Base-by-base conservation (phyloP, 164 flowering plant genomes). In the Chloranthus sessilifolius region DNA sequence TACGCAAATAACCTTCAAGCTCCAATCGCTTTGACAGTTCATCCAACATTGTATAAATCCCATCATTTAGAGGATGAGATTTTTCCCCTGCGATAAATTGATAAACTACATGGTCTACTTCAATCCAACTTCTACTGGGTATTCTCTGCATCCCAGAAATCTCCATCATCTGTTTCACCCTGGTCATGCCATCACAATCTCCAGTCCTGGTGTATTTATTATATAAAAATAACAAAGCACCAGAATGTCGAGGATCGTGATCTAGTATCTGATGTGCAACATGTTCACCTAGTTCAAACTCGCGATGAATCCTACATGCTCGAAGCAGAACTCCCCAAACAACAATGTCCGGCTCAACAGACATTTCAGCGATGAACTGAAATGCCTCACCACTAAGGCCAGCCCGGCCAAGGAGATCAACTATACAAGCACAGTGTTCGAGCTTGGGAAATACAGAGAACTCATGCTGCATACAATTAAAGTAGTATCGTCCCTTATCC, bases 361-460 rank as follows among this genome's bases (percentile, higher is more conserved):
- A 60, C 63, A 64, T 64, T 6, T 49, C 26, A 23, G 7, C 48
- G 29, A 64, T 59, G 39, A 59, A 59, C 41, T 27, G 30, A 26
- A 31, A 50, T 17, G 61, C 68, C 40, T 43, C 52, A 27, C 46
- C 60, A 19, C 58, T 55, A 34, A 21, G 47, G 27, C 68, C 68
- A 43, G 63, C 60, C 4, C 64, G 55, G 28, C 64, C 69, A 26
- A 54, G 60, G 24, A 65, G 69, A 50, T 65, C 69, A 19, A 65
- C 64, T 41, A 65, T 55, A 55, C 69, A 59, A 19, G 64, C 56
- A 59, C 50, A 65, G 20, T 65, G 69, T n/a, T 55, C 60, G 12
- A 65, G 60, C 56, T 59, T 59, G 34, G 60, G 69, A 50, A 54
- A 46, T 43, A 65, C 3, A 6, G 60, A 53, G 38, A 54, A 65